Percentiles rank a stretch among this genome's conserved stretches.
phyloP scores from a whole-genome alignment of 495 filamentous ascomycete species.

The Aspergillus nidulans region DNA sequence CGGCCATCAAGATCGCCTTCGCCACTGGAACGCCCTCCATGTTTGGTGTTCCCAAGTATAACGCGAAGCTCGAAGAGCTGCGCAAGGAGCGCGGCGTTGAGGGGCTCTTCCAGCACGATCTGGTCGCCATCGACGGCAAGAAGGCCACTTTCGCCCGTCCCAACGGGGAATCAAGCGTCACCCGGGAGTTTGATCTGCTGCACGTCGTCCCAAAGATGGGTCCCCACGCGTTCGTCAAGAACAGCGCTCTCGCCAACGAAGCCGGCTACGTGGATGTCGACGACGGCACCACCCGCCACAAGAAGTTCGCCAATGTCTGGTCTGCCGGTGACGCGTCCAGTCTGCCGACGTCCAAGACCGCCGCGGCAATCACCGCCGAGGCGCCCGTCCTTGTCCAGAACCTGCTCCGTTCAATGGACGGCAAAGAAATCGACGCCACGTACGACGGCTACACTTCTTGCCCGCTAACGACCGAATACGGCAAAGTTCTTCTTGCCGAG shows the following conservation, averaged over 20 bases:
- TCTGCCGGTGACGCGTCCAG: conserved; percentile 65
- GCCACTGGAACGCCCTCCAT: conserved; percentile 59
- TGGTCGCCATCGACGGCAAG: conserved; percentile 57
- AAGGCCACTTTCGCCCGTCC: conserved; percentile 48
- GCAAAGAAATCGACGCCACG: conserved; percentile 44
- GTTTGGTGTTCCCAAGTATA: conserved; percentile 70
- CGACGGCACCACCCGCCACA: conserved; percentile 55
- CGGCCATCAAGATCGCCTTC: conserved; percentile 57
- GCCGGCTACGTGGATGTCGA: conserved; percentile 64
- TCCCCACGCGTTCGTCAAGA: conserved; percentile 55
- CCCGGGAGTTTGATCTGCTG: conserved; percentile 54
- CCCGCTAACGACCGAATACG: conserved; percentile 61
- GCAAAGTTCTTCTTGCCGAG: conserved; percentile 64
- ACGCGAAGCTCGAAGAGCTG: conserved; percentile 53
- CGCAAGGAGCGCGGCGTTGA: conserved; percentile 61
- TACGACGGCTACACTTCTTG: conserved; percentile 71
- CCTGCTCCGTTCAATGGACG: conserved; percentile 48
- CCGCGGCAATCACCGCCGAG: conserved; percentile 61
- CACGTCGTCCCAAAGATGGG: conserved; percentile 63
- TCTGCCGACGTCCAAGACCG: conserved; percentile 65
- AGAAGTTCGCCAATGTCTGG: conserved; percentile 62
- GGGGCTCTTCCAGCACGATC: conserved; percentile 62
- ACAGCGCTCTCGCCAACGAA: conserved; percentile 52
- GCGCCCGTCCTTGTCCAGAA: conserved; percentile 57
- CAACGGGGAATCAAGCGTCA: conserved; percentile 41